Conservation (phyloP, 805 yeast genomes). For the Zygosaccharomyces bisporus region DNA sequence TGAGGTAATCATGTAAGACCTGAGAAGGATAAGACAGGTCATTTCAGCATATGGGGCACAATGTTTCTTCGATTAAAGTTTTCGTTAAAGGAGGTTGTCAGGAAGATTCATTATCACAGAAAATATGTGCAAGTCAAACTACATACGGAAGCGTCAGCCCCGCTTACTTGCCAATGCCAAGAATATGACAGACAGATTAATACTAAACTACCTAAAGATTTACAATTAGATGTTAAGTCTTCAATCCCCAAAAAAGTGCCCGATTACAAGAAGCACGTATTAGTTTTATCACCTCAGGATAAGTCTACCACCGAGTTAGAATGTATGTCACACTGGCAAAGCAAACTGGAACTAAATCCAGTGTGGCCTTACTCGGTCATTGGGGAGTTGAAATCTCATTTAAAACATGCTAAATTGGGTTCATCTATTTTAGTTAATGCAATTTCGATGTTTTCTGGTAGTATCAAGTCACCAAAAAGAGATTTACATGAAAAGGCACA, state of each 20-base stretch:
- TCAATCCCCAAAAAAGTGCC: conserved; percentile 23
- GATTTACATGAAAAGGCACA: conserved; percentile 9
- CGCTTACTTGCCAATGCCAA: conserved; percentile 11
- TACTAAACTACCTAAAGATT: conserved; percentile 12
- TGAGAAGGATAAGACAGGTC: neutral
- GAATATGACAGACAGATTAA: conserved; percentile 21
- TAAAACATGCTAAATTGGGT: conserved; percentile 15
- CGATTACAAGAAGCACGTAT: conserved; percentile 24
- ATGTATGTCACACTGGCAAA: conserved; percentile 26
- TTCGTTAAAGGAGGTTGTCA: conserved; percentile 1
- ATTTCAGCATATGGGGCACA: neutral
- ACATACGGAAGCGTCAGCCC: neutral
- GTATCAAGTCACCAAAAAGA: conserved; percentile 5
- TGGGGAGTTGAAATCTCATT: conserved; percentile 16
- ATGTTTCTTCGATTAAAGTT: neutral
- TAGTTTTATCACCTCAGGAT: conserved; percentile 22
- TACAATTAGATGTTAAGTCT: conserved; percentile 13
- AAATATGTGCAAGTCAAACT: conserved; percentile 14
- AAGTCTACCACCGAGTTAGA: conserved; percentile 10
- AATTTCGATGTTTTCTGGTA: conserved; percentile 15
- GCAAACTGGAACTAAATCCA: conserved; percentile 23
- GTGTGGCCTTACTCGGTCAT: conserved; percentile 26
- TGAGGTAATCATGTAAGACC: neutral
- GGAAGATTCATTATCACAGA: conserved; percentile 13
- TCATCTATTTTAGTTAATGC: conserved; percentile 22